These are phyloP conservation scores for Rhodotorula sp. DNA, from an alignment of 1,284 basidiomycete genomes.

Conservation along the genomic window DNA sequence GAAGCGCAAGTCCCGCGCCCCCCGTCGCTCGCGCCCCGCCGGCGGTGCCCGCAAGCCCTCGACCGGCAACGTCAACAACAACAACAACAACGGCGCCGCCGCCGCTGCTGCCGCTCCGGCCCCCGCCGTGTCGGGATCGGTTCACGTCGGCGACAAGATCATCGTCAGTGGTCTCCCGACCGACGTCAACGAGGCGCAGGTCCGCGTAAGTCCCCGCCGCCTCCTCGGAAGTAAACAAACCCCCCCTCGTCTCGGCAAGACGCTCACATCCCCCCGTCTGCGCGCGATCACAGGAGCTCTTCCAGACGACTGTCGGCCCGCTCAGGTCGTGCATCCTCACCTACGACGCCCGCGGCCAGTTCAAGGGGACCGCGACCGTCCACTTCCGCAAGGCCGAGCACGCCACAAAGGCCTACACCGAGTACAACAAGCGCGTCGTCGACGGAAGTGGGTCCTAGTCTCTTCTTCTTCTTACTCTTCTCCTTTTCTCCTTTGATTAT, in stretches of 20 bases:
- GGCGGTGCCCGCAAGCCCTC: slow-evolving; percentile 4
- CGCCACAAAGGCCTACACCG: slow-evolving; percentile 83
- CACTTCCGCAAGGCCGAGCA: slow-evolving; percentile 83
- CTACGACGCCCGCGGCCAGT: slow-evolving; percentile 79
- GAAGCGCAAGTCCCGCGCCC: slow-evolving; percentile 39
- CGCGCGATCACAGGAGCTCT: slow-evolving; percentile 69
- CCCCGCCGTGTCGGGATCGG: slow-evolving; percentile 49
- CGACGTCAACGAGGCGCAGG: slow-evolving; percentile 92
- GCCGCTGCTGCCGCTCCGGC: slow-evolving; percentile 55
- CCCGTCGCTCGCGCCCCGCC: slow-evolving; percentile 35
- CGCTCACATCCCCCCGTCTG: background rate
- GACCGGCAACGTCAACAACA: background rate
- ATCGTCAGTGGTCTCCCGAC: slow-evolving; percentile 91
- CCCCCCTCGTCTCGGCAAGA: background rate
- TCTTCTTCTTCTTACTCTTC: background rate
- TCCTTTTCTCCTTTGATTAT: background rate
- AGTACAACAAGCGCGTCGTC: slow-evolving; percentile 98
- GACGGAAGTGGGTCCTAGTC: slow-evolving; percentile 93
- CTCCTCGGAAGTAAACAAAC: background rate
- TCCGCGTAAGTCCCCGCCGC: slow-evolving; percentile 62
- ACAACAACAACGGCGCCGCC: slow-evolving; percentile 54
- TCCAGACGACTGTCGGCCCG: slow-evolving; percentile 84
- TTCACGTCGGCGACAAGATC: slow-evolving; percentile 65
- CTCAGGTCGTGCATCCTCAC: slow-evolving; percentile 78
- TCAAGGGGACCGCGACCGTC: slow-evolving; percentile 85